Conservation (phyloP, 78 protist species). For the slime mould (Dictyostelium discoideum) region DNA sequence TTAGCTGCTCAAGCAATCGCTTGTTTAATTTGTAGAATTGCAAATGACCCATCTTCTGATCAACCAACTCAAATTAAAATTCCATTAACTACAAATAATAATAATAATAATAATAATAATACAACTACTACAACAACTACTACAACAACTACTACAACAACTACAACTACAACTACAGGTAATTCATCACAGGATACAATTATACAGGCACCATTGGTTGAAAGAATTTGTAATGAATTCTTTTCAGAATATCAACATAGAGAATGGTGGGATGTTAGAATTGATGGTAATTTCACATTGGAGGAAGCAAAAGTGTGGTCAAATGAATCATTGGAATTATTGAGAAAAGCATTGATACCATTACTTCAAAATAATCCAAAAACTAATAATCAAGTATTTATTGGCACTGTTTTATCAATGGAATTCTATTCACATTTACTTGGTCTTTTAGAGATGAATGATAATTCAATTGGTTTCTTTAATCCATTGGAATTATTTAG, state of each 20-base stretch:
- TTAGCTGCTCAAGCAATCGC: slow-evolving; percentile 67
- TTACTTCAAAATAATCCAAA: slow-evolving; percentile 28
- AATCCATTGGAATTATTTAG: slow-evolving; percentile 46
- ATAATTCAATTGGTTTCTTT: slow-evolving; percentile 57
- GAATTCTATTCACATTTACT: slow-evolving; percentile 58
- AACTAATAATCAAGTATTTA: slow-evolving; percentile 35
- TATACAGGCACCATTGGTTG: not conserved
- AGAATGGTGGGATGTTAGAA: slow-evolving; percentile 78
- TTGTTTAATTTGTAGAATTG: slow-evolving; percentile 35
- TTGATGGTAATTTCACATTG: slow-evolving; percentile 59
- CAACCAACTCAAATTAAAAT: slow-evolving; percentile 2
- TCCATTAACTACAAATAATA: not conserved
- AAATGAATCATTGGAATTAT: slow-evolving; percentile 39
- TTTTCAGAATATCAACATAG: slow-evolving; percentile 53
- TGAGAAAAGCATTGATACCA: slow-evolving; percentile 37
- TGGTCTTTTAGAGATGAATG: slow-evolving; percentile 73
- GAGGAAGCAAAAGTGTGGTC: slow-evolving; percentile 57
- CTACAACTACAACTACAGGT: not conserved
- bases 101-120: not conserved
- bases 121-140: slow-evolving; percentile 11
- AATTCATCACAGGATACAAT: not conserved
- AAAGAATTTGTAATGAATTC: slow-evolving; percentile 50
- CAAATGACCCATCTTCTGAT: not conserved
- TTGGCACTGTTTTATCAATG: slow-evolving; percentile 21
- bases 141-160: not conserved